Evolutionary conservation across 768 basidiomycete genomes (phyloP).

Genomic region (Pleurotus djamor): DNA sequence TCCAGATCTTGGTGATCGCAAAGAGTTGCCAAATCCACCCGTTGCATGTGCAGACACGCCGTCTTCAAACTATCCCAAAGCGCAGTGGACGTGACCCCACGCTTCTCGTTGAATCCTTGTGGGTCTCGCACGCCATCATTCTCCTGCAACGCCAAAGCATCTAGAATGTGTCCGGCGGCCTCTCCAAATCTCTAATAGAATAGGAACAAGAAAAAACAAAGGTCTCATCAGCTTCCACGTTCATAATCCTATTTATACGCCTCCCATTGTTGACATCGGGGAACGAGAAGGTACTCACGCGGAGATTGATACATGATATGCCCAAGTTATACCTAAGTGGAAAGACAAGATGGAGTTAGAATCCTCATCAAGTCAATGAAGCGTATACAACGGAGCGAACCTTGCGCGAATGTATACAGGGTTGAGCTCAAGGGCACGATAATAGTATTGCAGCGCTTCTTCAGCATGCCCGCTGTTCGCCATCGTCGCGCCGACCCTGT

Average conservation of each 20-base stretch:
- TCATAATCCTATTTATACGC: conserved; percentile 9
- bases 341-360: background rate
- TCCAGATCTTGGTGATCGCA: conserved; percentile 76
- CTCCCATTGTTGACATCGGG: background rate
- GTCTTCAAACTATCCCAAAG: conserved; percentile 91
- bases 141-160: conserved; percentile 88
- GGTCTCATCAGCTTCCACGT: conserved; percentile 3
- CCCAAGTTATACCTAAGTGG: conserved; percentile 84
- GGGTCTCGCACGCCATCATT: conserved; percentile 67
- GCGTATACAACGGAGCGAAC: conserved; percentile 28
- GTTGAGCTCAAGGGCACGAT: conserved; percentile 81
- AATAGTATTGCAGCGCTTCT: conserved; percentile 87
- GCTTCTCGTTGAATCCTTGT: conserved; percentile 42
- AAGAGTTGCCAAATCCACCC: conserved; percentile 71
- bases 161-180: conserved; percentile 83
- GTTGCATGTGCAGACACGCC: conserved; percentile 76
- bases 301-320: conserved; percentile 87
- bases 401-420: conserved; percentile 90
- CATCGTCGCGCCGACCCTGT: conserved; percentile 91
- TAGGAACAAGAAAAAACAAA: background rate
- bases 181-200: conserved; percentile 72
- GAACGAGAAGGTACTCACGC: conserved; percentile 40
- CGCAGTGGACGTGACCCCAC: conserved; percentile 72
- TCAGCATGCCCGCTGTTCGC: conserved; percentile 83
- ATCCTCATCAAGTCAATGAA: background rate